Conservation (phyloP, 345 rosid genomes). For the Eucalyptus tenuipes region DNA sequence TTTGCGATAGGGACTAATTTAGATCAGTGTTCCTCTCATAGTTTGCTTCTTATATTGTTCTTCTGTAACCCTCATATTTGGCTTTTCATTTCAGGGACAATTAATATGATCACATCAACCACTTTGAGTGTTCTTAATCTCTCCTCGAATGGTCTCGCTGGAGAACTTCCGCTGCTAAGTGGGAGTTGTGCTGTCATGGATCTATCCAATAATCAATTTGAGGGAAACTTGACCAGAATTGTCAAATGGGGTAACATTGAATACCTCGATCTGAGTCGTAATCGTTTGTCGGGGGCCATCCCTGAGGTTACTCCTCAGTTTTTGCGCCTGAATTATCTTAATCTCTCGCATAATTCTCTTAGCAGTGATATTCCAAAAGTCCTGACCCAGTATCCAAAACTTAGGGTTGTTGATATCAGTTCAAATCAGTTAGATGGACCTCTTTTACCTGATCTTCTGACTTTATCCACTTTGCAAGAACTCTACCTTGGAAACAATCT, state of each 20-base stretch:
- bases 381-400: constrained; percentile 63
- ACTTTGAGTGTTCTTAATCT: constrained; percentile 58
- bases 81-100: constrained; percentile 48
- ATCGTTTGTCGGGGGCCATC: constrained; percentile 55
- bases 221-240: constrained; percentile 70
- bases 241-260: constrained; percentile 75
- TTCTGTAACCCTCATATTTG: background rate
- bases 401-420: constrained; percentile 77
- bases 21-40: background rate
- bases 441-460: constrained; percentile 44
- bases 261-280: constrained; percentile 84
- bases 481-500: constrained; percentile 61
- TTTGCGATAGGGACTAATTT: background rate
- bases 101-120: constrained; percentile 75
- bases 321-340: constrained; percentile 81
- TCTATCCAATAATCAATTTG: constrained; percentile 76
- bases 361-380: constrained; percentile 51
- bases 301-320: constrained; percentile 75
- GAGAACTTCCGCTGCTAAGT: constrained; percentile 83
- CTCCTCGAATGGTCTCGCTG: constrained; percentile 65
- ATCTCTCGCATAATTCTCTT: constrained; percentile 74
- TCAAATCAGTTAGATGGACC: constrained; percentile 62
- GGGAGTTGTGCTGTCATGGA: constrained; percentile 75
- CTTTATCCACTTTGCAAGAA: constrained; percentile 61
- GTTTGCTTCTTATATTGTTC: background rate